Evolutionary conservation across 768 basidiomycete species (phyloP).

Genomic region (Naematelia aurantialba): DNA sequence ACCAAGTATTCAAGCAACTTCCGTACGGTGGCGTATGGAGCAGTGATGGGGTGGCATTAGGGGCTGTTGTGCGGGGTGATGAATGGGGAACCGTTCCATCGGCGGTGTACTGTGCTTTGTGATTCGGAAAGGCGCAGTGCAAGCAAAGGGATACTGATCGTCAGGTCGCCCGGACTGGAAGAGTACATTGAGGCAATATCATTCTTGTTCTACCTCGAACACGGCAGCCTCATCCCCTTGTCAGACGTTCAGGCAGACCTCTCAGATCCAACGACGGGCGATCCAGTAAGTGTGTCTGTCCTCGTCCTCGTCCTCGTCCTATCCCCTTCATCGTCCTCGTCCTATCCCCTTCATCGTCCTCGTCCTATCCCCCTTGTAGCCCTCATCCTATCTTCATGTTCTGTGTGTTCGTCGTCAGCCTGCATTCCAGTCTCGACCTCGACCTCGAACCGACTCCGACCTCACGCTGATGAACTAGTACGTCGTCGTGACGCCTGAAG

Average conservation of each 20-base stretch:
- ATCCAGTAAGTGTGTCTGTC: slow-evolving; percentile 56
- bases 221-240: slow-evolving; percentile 61
- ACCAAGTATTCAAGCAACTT: too few relatives aligned
- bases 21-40: too few relatives aligned
- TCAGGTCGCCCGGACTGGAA: slow-evolving; percentile 63
- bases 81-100: too few relatives aligned
- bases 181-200: slow-evolving; percentile 94
- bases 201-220: slow-evolving; percentile 78
- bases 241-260: slow-evolving; percentile 64
- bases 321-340: too few relatives aligned
- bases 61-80: too few relatives aligned
- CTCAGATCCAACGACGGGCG: slow-evolving; percentile 58
- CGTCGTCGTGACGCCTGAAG: slow-evolving; percentile 69
- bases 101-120: too few relatives aligned
- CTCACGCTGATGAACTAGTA: slow-evolving; percentile 58
- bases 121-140: neutral
- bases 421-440: too few relatives aligned
- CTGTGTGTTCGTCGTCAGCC: too few relatives aligned
- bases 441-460: neutral
- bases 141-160: neutral
- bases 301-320: neutral
- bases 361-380: too few relatives aligned
- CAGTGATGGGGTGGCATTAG: too few relatives aligned
- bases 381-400: too few relatives aligned
- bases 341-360: too few relatives aligned